Base-by-base conservation (phyloP, 495 filamentous ascomycete genomes). In the Podospora tetraspora region DNA sequence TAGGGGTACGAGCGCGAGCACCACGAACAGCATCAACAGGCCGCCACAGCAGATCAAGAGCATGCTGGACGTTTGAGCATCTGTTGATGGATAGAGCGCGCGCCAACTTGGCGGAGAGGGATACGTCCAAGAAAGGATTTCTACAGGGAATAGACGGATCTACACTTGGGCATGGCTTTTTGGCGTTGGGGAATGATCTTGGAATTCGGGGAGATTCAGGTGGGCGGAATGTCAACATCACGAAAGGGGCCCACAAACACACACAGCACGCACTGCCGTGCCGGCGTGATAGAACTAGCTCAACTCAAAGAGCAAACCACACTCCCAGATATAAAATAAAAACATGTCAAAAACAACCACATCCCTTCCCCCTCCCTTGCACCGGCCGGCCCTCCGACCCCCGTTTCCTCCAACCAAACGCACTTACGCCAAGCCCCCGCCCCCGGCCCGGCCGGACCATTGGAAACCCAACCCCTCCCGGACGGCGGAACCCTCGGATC, bases 11-110 rank as follows among this genome's bases (percentile, higher is more conserved):
- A 82, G 79, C 43, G 74, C 73, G 1, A 69, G 43, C 24, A 79
- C 81, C 24, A 66, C 67, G 10, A 32, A 71, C 3, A 82, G 78
- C 32, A 79, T 76, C 7, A 76, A 66, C 13, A 75, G 68, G 24
- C 76, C 79, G 62, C 84, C 83, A 27, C 81, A 84, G 73, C 78
- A 81, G 70, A 78, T 87, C 16, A 79, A 77, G 73, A 87, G 84
- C 69, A 88, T 88, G 86, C 71, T 88, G 70, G 85, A 88, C 78
- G 71, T 88, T 8, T 87, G 72, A 81, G 29, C 22, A 60, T 25
- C 19, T 59, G 23, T 29, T 9, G 23, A 19, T 27, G 56, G 3
- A 3, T 65, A 22, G 9, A 27, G 12, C 25, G 16, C 3, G 7
- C 23, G 4, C 12, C 58, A 11, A 24, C 1, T 11, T 16, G 23